Evolutionary conservation across 495 filamentous ascomycete species (phyloP).

Genomic region (Chaetomium fimeti): DNA sequence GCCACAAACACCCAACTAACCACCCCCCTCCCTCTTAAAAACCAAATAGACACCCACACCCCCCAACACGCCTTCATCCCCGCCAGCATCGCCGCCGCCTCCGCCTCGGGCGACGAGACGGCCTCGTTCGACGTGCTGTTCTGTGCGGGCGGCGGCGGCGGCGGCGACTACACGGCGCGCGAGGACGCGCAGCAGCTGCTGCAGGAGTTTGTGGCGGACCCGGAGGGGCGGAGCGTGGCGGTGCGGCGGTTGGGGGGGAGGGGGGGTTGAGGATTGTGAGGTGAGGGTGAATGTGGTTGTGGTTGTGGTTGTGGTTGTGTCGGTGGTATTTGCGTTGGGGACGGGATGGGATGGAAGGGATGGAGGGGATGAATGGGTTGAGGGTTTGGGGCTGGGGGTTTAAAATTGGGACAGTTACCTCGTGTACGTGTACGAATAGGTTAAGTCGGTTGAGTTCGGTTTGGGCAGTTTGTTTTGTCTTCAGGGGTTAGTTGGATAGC

Average conservation of each 20-base stretch:
- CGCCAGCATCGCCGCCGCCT: background rate
- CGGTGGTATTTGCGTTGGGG: background rate
- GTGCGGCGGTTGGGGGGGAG: background rate
- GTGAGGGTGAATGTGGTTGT: no score
- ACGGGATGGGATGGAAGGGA: no score
- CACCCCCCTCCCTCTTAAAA: background rate
- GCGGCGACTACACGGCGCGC: slow-evolving; percentile 7
- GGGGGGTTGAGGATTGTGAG: background rate
- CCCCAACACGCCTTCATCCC: background rate
- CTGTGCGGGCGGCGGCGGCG: background rate
- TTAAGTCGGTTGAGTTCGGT: no score
- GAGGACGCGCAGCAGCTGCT: slow-evolving; percentile 16
- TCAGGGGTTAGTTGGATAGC: no score
- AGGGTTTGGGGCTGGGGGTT: no score
- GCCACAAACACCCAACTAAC: background rate
- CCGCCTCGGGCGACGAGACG: slow-evolving; percentile 3
- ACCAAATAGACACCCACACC: background rate
- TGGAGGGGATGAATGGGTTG: no score
- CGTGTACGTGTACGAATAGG: no score
- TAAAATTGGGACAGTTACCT: no score
- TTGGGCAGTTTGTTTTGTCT: no score
- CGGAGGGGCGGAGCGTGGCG: background rate
- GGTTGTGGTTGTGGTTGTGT: no score
- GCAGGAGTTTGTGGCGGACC: slow-evolving; percentile 17
- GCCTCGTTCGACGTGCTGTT: slow-evolving; percentile 13